Evolutionary conservation across 768 basidiomycete genomes (phyloP), one percentile per base, ranked within the genome.

Genomic region (Calvatia gigantea): DNA sequence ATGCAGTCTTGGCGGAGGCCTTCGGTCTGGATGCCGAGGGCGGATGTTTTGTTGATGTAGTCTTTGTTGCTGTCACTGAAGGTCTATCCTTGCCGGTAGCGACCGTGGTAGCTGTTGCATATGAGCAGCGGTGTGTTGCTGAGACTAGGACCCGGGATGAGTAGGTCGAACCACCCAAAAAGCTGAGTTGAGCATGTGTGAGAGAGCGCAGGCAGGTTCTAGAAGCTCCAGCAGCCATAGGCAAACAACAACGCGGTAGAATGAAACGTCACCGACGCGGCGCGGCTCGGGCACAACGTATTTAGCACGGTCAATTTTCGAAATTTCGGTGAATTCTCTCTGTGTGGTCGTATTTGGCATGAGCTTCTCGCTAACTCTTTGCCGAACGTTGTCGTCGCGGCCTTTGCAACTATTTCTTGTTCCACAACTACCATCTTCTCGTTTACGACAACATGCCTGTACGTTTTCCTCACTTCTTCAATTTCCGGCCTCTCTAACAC

Each of bases 361-460:
- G 7, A 12, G 38, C 46, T 39, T 41, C 44, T 25, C 28, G 21
- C 9, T 31, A 17, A 4, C 21, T 9, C 17, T 17, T 32, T 11
- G 51, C 51, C 51, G 51, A 33, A 15, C 33, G 12, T 31, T 19
- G 8, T 53, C 51, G 51, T 53, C 39, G 44, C 37, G 9, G 4
- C 15, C 42, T 51, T 58, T 60, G 67, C 61, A 35, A 62, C 65
- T 67, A 42, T 41, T 39, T 51, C 61, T 63, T 60, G 65, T 69
- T n/a, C 72, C 68, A 71, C 66, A 64, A 72, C 61, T 67, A 58
- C 55, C 53, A 58, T 51, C 44, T 49, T 31, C 19, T 44, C 41
- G 29, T 28, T 43, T 44, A 42, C 55, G 42, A 51, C 52, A 68
- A 46, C 57, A 76, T 77, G 75, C 66, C 76, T 69, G 76, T 78